Evolutionary conservation across 371 early-diverging fungal genomes (phyloP), one percentile per base, ranked within the genome.

Genomic region (Mycotypha africana): DNA sequence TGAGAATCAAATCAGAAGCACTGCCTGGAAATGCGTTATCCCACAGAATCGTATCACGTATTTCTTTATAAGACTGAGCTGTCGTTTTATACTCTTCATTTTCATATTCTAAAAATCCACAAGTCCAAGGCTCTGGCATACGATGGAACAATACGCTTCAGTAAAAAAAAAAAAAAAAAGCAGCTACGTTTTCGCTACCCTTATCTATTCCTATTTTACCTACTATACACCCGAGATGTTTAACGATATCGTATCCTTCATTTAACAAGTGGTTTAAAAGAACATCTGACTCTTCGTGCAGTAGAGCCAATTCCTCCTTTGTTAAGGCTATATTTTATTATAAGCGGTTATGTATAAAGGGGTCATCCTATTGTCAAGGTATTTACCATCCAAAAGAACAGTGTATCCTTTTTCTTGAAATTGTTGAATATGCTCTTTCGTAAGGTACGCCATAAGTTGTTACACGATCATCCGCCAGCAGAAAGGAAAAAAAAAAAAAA

Each of bases 191-290:
- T n/a, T n/a, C n/a, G n/a, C n/a, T n/a, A n/a, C n/a, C n/a, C n/a
- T n/a, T n/a, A n/a, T n/a, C n/a, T n/a, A n/a, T n/a, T n/a, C n/a
- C n/a, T n/a, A n/a, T 22, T 17, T 45, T 54, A 74, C 74, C 74
- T 28, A 81, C 42, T 19, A 81, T 60, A 35, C 79, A 76, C 7
- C 81, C 81, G 49, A 76, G 60, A 49, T 70, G 56, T 2, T 42
- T 28, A 15, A 65, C 57, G 8, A 78, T 51, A 43, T 81, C 79
- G 28, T 36, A 37, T 5, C 66, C 73, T 52, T 47, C 66, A 37
- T 58, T 58, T 65, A 70, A 61, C 39, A 65, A 44, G 60, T 74
- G 52, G 52, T 81, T 81, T n/a, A 53, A 41, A 14, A 81, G 57
- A 8, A 42, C 37, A 43, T 79, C 71, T 1, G 81, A 69, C 51